Evolutionary conservation across 23 red algal genomes (phyloP), one percentile per base, ranked within the genome.

Genomic region (Gracilaria gracilis): DNA sequence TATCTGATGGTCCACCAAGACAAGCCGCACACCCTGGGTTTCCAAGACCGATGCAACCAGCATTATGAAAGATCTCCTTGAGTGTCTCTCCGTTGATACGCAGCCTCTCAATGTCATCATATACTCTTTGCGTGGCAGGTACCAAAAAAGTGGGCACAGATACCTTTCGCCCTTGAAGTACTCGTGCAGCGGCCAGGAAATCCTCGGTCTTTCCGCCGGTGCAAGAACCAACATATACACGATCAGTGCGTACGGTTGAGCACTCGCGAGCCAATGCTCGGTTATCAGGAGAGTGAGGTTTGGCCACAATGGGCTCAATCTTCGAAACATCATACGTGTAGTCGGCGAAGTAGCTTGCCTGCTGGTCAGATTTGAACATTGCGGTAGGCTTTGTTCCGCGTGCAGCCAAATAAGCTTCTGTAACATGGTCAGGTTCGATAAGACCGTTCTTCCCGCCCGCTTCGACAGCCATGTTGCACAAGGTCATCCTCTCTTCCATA

Each of bases 391-490:
- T 85, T 6, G 88, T 34, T 20, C 93, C 95, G 19, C 87, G 79
- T 35, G 64, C 89, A 19, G 79, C 40, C 49, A 98, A 61, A 62
- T 96, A 98, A 14, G 79, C 88, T 34, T 74, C 57, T 8, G 97
- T 98, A 31, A 86, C 78, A 37, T 90, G 55, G 76, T 98, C 97
- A 5, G 93, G 80, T 29, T 93, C 90, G 51, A 98, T 88, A 25
- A 98, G 76, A 21, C 93, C 97, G 61, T 98, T 98, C 93, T 98
- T 98, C 8, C 97, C 97, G 39, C 97, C 97, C 35, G 97, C 97
- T 77, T 98, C 97, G 54, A 98, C 95, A n/a, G 97, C 97, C 97
- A 98, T 98, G 50, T 98, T 98, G 70, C 97, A 98, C 32, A 98
- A 69, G 25, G 97, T 98, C 91, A 89, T 85, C 28, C 97, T 69